These are phyloP conservation scores for Euptelea pleiosperma DNA, from an alignment of 164 flowering plant species.

Conservation along the genomic window DNA sequence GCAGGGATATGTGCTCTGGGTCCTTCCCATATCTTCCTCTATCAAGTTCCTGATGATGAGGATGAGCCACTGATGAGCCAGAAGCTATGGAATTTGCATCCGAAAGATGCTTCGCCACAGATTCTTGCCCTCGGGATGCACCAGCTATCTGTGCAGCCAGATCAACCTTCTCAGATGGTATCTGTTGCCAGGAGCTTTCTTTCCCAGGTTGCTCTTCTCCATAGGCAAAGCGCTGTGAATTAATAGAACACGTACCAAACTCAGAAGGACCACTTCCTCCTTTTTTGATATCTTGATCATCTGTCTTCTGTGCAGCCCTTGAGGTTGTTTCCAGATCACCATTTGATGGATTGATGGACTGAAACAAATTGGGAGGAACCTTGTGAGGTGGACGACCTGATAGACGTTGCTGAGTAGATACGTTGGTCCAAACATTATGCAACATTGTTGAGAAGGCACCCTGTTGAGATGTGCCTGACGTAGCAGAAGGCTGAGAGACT, in stretches of 20 bases:
- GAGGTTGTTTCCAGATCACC: conserved; percentile 29
- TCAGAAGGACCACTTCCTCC: conserved; percentile 31
- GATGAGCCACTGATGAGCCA: conserved; percentile 15
- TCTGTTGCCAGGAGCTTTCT: conserved; percentile 30
- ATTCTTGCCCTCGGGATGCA: conserved; percentile 18
- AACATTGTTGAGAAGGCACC: conserved; percentile 36
- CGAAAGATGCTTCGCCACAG: conserved; percentile 11
- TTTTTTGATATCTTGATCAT: conserved; percentile 32
- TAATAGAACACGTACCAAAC: conserved; percentile 24
- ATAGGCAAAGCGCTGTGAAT: conserved; percentile 25
- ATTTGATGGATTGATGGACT: conserved; percentile 27
- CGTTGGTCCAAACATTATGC: conserved; percentile 44
- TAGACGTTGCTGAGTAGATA: conserved; percentile 36
- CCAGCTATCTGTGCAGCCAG: conserved; percentile 14
- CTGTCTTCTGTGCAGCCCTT: conserved; percentile 25
- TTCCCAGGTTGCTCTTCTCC: conserved; percentile 33
- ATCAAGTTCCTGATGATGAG: conserved; percentile 24
- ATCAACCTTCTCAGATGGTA: conserved; percentile 18
- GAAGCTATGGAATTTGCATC: conserved; percentile 22
- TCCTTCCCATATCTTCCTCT: conserved; percentile 21
- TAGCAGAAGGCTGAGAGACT: conserved; percentile 31
- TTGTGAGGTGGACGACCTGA: conserved; percentile 27
- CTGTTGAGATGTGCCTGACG: conserved; percentile 32
- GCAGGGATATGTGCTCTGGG: conserved; percentile 23
- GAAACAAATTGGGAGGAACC: conserved; percentile 27